Percentiles rank a stretch among this genome's conserved stretches.
These are phyloP conservation scores for Nannochloris sp. DNA, from an alignment of 139 green algal genomes.

Conservation along the genomic window DNA sequence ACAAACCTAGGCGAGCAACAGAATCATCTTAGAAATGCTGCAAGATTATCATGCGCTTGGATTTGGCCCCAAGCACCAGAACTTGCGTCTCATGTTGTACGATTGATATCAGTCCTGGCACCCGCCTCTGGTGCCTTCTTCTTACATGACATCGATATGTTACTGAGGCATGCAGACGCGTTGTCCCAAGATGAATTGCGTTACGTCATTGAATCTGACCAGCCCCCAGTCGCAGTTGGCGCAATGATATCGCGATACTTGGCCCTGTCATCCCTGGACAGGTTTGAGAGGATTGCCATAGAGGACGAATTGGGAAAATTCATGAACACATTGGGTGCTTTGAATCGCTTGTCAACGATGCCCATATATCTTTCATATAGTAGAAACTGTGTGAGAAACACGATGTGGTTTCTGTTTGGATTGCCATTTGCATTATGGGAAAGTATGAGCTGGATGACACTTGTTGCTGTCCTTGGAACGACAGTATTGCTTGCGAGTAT, in stretches of 20 bases:
- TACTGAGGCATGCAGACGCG: neutral
- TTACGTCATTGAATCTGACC: conserved; percentile 6
- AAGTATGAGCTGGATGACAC: conserved; percentile 7
- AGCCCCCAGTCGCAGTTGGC: conserved; percentile 14
- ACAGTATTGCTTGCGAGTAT: conserved; percentile 22
- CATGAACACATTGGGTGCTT: conserved; percentile 7
- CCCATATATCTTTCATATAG: conserved; percentile 19
- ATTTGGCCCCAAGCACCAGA: neutral
- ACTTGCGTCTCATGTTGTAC: neutral
- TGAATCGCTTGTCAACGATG: conserved; percentile 13
- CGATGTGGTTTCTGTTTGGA: conserved; percentile 54
- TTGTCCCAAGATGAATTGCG: conserved; percentile 11
- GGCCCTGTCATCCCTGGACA: conserved; percentile 43
- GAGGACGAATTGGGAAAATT: conserved; percentile 11
- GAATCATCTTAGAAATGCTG: conserved; percentile 9
- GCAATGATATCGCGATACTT: conserved; percentile 16
- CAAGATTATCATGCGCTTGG: conserved; percentile 10
- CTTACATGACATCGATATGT: neutral
- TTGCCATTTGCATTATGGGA: conserved; percentile 45
- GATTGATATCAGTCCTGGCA: conserved; percentile 3
- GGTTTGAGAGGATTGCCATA: conserved; percentile 9
- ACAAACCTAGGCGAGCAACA: conserved; percentile 9
- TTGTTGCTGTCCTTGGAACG: conserved; percentile 2
- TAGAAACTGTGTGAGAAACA: conserved; percentile 54
- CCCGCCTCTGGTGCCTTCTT: neutral